Evolutionary conservation across 2,329 filamentous ascomycete genomes (phyloP), one percentile per base, ranked within the genome.

Genomic region (Lecanicillium sp.): DNA sequence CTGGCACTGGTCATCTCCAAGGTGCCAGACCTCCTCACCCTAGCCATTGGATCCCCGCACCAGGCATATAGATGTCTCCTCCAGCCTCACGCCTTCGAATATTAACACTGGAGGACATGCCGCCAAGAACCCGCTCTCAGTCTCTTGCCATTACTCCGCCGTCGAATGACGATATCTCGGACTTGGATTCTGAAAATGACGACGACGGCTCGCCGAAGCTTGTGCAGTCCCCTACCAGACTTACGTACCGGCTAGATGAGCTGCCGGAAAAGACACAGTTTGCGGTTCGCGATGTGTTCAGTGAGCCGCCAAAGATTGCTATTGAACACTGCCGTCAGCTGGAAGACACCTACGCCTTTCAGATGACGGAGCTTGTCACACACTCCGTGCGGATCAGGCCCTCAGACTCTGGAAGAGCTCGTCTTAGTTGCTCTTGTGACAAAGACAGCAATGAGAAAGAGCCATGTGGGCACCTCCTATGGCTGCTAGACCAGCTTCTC

Each of bases 361-460:
- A 75, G 48, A 65, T 78, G 58, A 70, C 69, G 4, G 74, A 77
- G 51, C 56, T 69, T 3, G 68, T 71, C 18, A 70, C 70, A 12
- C 66, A 68, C 10, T 71, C 69, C 14, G 61, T 77, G 30, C 65
- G 71, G 29, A 71, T 74, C 20, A 66, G 67, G 3, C 57, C 61
- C 3, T 51, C 60, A 0, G 53, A 53, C 20, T 65, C 64, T 44
- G 60, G 51, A 25, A 62, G 59, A 34, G 56, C 66, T 2, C 50
- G 49, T 1, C 62, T 73, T 4, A 61, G 53, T 14, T 77, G 73
- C 55, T 69, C 66, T 19, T 76, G 72, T 43, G 50, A 43, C 12
- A 46, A 51, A 42, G 44, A 42, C 39, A 46, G 48, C 31, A 42
- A 41, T 44, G 47, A 48, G n/a, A 44, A 48, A 33, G 46, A 50